Percentiles rank a stretch among this genome's conserved stretches.
phyloP scores from a whole-genome alignment of 768 basidiomycete genomes.

The Hebeloma cylindrosporum region DNA sequence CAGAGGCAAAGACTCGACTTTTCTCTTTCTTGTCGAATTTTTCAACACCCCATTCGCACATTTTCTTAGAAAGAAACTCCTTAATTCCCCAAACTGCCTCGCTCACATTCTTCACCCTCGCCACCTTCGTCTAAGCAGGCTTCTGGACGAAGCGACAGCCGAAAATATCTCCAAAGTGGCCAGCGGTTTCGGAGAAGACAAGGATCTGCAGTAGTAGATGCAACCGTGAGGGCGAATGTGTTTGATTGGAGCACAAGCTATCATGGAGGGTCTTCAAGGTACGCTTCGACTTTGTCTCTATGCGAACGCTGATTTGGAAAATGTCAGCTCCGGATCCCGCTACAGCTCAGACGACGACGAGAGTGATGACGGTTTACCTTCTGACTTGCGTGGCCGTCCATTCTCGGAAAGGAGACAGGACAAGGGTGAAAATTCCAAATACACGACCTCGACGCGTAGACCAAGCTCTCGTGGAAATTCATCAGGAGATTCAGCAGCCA shows the following conservation, averaged over 20 bases:
- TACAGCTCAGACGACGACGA: slow-evolving; percentile 58
- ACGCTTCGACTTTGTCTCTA: slow-evolving; percentile 21
- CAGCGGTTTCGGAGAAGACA: slow-evolving; percentile 36
- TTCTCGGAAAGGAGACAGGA: slow-evolving; percentile 22
- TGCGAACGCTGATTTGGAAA: not conserved
- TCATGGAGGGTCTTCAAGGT: slow-evolving; percentile 84
- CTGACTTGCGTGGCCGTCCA: slow-evolving; percentile 44
- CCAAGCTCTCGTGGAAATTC: slow-evolving; percentile 35
- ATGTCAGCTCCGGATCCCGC: slow-evolving; percentile 48
- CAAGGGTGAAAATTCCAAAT: slow-evolving; percentile 23
- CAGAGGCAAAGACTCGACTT: too few species aligned
- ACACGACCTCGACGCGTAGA: slow-evolving; percentile 29
- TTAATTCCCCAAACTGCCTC: slow-evolving; percentile 61
- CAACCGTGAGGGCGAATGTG: slow-evolving; percentile 26
- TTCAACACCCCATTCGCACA: not conserved
- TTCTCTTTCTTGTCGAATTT: too few species aligned
- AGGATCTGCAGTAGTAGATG: slow-evolving; percentile 30
- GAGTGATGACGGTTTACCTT: slow-evolving; percentile 43
- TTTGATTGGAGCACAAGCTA: slow-evolving; percentile 86
- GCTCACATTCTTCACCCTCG: slow-evolving; percentile 76
- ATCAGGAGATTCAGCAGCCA: slow-evolving; percentile 40
- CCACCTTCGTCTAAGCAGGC: slow-evolving; percentile 60
- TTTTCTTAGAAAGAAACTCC: not conserved
- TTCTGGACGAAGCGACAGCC: slow-evolving; percentile 49
- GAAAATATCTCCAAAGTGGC: slow-evolving; percentile 37